These are phyloP conservation scores for Urochloa ruziziensis DNA, from an alignment of 176 grass and related monocot genomes.

Conservation along the genomic window DNA sequence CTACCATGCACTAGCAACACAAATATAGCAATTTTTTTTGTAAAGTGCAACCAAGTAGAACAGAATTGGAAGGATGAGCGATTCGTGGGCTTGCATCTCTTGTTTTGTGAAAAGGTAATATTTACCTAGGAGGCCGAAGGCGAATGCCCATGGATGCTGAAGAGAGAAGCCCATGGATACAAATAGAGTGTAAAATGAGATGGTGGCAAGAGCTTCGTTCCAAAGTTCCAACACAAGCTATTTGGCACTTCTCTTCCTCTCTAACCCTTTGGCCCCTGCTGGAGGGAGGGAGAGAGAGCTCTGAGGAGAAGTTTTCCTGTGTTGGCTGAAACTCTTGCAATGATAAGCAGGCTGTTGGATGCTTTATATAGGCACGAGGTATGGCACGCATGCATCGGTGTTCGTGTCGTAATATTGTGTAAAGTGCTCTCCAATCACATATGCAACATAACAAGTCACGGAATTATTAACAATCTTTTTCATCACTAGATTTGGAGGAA, in stretches of 20 bases:
- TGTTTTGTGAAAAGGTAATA: neutral
- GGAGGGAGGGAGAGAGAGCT: slow-evolving; percentile 24
- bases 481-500: neutral
- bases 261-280: slow-evolving; percentile 30
- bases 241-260: slow-evolving; percentile 19
- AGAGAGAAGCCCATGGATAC: slow-evolving; percentile 56
- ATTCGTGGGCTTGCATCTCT: neutral
- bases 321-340: slow-evolving; percentile 42
- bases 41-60: neutral
- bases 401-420: neutral
- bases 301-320: slow-evolving; percentile 8
- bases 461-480: neutral
- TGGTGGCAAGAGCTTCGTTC: neutral
- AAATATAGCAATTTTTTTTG: neutral
- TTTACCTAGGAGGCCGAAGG: slow-evolving; percentile 70
- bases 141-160: slow-evolving; percentile 61
- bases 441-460: neutral
- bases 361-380: slow-evolving; percentile 36
- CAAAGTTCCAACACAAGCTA: neutral
- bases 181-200: neutral
- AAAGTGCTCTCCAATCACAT: neutral
- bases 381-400: neutral
- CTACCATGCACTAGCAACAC: neutral
- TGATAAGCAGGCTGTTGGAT: neutral
- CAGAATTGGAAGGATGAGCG: neutral